A percentile compares a stretch with the other conserved stretches of the same genome.
Evolutionary conservation across 305 asterid species (phyloP).

Genomic region (Solanum hybrid): DNA sequence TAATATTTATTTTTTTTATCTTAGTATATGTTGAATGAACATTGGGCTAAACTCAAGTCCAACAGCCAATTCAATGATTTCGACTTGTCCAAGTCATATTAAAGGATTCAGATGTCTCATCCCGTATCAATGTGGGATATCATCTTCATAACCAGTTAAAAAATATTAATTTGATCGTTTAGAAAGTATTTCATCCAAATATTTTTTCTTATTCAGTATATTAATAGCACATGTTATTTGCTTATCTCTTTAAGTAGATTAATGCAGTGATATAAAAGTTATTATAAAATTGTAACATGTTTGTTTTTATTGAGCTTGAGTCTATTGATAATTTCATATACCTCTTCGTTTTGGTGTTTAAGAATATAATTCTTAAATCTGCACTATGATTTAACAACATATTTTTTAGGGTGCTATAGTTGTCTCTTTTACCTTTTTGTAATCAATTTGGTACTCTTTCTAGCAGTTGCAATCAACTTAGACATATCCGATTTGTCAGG

Average conservation of each 20-base stretch:
- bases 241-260: background rate
- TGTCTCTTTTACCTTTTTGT: background rate
- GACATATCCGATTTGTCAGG: background rate
- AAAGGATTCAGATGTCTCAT: background rate
- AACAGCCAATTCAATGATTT: background rate
- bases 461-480: background rate
- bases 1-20: background rate
- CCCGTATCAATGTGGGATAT: background rate
- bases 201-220: background rate
- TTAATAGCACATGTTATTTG: background rate
- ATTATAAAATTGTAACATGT: background rate
- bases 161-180: too few species aligned
- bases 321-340: background rate
- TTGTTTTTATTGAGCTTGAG: background rate
- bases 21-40: background rate
- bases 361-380: too few species aligned
- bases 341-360: background rate
- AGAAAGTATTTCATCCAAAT: background rate
- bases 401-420: too few species aligned
- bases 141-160: background rate
- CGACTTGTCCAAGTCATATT: background rate
- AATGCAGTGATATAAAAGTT: background rate
- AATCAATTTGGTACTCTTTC: background rate
- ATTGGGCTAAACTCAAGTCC: background rate
- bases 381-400: background rate